phyloP scores from a whole-genome alignment of 2,329 filamentous ascomycete species.

The Parastagonospora avenae region DNA sequence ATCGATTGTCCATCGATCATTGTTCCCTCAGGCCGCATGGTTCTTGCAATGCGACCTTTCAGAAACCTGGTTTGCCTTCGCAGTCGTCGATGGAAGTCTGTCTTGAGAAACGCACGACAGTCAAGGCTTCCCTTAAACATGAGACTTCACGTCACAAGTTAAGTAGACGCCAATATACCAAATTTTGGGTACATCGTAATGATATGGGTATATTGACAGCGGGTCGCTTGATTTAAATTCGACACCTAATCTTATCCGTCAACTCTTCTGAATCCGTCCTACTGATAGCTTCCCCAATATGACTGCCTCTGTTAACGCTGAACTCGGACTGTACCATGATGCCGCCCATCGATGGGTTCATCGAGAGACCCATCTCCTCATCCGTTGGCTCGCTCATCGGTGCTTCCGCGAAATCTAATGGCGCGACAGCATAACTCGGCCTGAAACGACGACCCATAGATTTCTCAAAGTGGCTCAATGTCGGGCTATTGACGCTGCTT shows the following conservation, averaged over 20 bases:
- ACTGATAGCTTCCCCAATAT: neutral
- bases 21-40: no score
- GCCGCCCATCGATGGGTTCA: neutral
- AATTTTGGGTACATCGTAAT: no score
- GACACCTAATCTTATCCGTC: neutral
- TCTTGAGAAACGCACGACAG: no score
- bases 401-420: neutral
- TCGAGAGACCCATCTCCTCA: no score
- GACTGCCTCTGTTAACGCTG: neutral
- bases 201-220: neutral
- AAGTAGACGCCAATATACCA: no score
- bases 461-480: neutral
- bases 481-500: neutral
- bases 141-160: no score
- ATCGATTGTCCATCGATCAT: no score
- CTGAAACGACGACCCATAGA: constrained; percentile 4
- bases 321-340: constrained; percentile 3
- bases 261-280: neutral
- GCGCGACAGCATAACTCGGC: neutral
- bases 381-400: neutral
- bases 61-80: no score
- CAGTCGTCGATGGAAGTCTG: no score
- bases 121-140: no score
- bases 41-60: no score
- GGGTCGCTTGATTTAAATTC: neutral